Conservation (phyloP, 2,329 filamentous ascomycete species). For the Fusarium tricinctum region DNA sequence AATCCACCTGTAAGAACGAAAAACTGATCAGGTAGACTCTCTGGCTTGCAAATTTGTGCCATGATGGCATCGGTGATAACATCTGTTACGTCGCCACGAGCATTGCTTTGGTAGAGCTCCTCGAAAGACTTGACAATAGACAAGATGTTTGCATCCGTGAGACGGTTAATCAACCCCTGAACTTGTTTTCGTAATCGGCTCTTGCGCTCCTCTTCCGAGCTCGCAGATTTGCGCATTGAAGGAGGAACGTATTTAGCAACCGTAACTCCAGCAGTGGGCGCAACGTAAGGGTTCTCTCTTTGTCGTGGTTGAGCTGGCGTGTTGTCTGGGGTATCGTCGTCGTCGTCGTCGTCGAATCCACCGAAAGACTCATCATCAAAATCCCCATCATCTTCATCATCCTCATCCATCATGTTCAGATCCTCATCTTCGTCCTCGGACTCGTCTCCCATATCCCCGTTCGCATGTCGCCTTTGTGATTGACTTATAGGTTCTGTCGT, state of each 20-base stretch:
- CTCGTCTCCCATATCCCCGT: conserved; percentile 29
- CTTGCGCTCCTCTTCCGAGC: conserved; percentile 75
- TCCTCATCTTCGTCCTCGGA: conserved; percentile 37
- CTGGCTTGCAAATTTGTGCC: conserved; percentile 82
- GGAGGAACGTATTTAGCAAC: conserved; percentile 88
- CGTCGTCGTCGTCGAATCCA: conserved; percentile 58
- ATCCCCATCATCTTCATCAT: conserved; percentile 51
- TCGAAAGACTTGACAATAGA: conserved; percentile 88
- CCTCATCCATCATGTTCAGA: conserved; percentile 45
- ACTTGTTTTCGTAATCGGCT: conserved; percentile 81
- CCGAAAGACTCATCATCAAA: conserved; percentile 56
- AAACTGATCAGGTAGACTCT: conserved; percentile 86
- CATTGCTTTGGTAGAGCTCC: conserved; percentile 83
- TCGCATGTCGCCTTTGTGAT: conserved; percentile 29
- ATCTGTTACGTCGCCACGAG: conserved; percentile 89
- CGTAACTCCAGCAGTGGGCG: conserved; percentile 68
- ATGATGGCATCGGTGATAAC: conserved; percentile 83
- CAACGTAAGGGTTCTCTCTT: conserved; percentile 90
- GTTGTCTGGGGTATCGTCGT: conserved; percentile 51
- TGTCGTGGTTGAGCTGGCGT: conserved; percentile 60
- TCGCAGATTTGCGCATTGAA: conserved; percentile 76
- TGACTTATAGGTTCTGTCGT: conserved; percentile 48
- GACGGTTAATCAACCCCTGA: conserved; percentile 90
- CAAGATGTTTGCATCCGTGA: conserved; percentile 91
- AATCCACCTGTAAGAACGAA: conserved; percentile 93